phyloP scores from a whole-genome alignment of 2,329 filamentous ascomycete genomes.

The Alternaria sp. region DNA sequence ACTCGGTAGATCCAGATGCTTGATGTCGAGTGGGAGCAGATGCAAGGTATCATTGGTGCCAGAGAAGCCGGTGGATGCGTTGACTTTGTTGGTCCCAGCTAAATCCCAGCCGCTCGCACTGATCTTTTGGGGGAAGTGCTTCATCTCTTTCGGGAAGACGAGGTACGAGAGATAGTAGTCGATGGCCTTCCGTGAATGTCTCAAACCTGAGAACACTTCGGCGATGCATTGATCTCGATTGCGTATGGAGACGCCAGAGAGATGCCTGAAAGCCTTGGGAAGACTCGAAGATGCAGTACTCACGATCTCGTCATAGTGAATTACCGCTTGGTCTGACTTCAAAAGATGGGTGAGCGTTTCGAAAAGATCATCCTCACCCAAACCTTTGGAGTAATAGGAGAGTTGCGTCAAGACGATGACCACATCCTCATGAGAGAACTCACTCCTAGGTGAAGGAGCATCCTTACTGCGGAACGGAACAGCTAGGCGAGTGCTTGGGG shows the following conservation, averaged over 20 bases:
- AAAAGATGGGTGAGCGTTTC: conserved; percentile 56
- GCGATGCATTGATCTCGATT: conserved; percentile 58
- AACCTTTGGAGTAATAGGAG: too few relatives aligned
- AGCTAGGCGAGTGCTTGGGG: conserved; percentile 59
- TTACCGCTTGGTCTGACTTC: conserved; percentile 58
- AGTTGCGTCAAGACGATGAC: too few relatives aligned
- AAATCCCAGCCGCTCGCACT: conserved; percentile 71
- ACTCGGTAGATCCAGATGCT: conserved; percentile 54
- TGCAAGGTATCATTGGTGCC: conserved; percentile 70
- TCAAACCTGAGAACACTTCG: conserved; percentile 61
- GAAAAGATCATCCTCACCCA: conserved; percentile 42
- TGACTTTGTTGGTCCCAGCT: too few relatives aligned
- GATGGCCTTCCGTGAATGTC: conserved; percentile 60
- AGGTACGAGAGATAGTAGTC: conserved; percentile 66
- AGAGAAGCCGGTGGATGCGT: conserved; percentile 63
- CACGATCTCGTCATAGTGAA: conserved; percentile 61
- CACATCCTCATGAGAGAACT: conserved; percentile 38
- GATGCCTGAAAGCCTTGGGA: conserved; percentile 48
- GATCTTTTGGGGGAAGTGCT: conserved; percentile 68
- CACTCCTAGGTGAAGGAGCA: conserved; percentile 64
- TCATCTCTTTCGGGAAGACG: conserved; percentile 67
- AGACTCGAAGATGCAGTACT: conserved; percentile 27
- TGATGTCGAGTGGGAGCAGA: conserved; percentile 63
- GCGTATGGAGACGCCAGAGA: conserved; percentile 44
- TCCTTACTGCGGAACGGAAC: conserved; percentile 74